Conservation (phyloP, 1,284 basidiomycete genomes). For the Cronartium ribicola region DNA sequence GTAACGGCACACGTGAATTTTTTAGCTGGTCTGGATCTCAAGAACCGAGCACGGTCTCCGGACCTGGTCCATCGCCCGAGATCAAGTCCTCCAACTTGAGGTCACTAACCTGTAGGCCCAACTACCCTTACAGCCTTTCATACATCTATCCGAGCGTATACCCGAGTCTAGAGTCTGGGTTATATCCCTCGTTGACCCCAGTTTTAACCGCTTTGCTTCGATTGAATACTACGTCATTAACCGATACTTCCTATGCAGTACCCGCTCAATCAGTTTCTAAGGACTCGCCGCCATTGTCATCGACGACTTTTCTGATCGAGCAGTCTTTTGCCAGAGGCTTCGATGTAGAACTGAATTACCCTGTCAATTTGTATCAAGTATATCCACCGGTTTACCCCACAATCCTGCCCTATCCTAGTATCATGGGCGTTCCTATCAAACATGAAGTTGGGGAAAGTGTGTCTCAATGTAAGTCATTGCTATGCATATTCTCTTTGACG, state of each 20-base stretch:
- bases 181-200: background rate
- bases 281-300: background rate
- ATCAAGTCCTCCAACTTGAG: background rate
- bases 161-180: background rate
- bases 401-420: background rate
- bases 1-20: background rate
- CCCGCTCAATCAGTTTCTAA: background rate
- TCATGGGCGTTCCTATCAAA: background rate
- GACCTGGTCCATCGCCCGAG: background rate
- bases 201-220: too few relatives aligned
- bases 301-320: background rate
- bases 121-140: background rate
- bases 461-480: too few relatives aligned
- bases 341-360: background rate
- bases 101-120: background rate
- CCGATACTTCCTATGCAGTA: background rate
- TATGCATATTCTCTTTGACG: too few relatives aligned
- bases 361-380: background rate
- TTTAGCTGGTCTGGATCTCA: background rate
- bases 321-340: too few relatives aligned
- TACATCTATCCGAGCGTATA: background rate
- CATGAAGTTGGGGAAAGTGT: background rate
- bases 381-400: background rate
- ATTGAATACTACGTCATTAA: too few relatives aligned
- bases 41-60: background rate